Evolutionary conservation across 192 early-diverging fungal species (phyloP).

Genomic region (Umbelopsis isabellina): DNA sequence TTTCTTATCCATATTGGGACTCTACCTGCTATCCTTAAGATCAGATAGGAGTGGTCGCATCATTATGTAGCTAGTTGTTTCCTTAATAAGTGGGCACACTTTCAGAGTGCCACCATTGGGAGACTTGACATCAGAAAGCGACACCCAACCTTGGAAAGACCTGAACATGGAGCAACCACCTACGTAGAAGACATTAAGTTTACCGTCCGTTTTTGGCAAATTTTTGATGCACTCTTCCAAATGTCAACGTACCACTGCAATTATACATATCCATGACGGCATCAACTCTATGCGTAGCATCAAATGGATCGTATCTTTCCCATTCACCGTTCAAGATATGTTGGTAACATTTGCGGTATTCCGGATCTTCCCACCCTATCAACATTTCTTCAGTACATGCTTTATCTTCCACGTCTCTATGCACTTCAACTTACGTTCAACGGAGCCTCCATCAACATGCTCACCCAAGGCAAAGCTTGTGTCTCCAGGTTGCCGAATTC

Average conservation of each 20-base stretch:
- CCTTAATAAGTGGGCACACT: constrained; percentile 36
- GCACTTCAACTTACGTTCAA: constrained; percentile 24
- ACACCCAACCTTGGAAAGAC: constrained; percentile 40
- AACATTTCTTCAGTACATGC: too few species aligned
- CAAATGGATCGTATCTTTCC: constrained; percentile 39
- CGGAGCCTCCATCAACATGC: constrained; percentile 33
- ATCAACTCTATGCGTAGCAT: constrained; percentile 34
- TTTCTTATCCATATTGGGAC: too few species aligned
- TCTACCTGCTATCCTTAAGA: constrained; percentile 15
- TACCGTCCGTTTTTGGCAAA: background rate
- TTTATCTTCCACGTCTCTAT: background rate
- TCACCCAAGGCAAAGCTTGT: constrained; percentile 30
- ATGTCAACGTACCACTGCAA: constrained; percentile 3
- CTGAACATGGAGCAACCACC: constrained; percentile 35
- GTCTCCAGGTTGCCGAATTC: constrained; percentile 32
- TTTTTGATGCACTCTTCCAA: background rate
- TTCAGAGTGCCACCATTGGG: constrained; percentile 31
- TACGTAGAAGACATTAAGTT: background rate
- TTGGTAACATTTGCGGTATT: constrained; percentile 32
- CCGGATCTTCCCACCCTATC: constrained; percentile 36
- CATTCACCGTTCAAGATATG: constrained; percentile 34
- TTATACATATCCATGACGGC: constrained; percentile 36
- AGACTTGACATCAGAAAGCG: constrained; percentile 27
- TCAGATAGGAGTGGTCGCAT: constrained; percentile 36
- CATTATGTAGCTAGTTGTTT: constrained; percentile 32